Conservation (phyloP, 345 rosid species). For the Microcos paniculata region DNA sequence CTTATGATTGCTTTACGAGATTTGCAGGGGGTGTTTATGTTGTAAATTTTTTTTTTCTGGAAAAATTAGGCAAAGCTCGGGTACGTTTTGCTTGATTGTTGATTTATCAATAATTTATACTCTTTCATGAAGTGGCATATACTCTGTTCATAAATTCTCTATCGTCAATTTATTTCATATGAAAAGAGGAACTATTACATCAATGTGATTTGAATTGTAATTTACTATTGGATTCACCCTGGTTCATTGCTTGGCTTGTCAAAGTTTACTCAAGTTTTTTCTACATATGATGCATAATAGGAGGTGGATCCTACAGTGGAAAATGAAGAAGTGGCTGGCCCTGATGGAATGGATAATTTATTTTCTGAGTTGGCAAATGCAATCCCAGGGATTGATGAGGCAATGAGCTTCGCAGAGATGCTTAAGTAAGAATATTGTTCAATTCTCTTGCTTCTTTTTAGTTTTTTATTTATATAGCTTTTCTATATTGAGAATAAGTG, state of each 20-base stretch:
- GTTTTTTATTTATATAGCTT: neutral
- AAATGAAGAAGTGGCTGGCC: constrained; percentile 57
- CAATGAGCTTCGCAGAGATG: constrained; percentile 99
- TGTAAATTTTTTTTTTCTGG: constrained; percentile 1
- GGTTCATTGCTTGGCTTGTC: neutral
- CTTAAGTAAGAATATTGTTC: constrained; percentile 56
- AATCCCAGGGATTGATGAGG: constrained; percentile 98
- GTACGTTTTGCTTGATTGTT: neutral
- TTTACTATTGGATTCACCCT: neutral
- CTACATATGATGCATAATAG: constrained; percentile 30
- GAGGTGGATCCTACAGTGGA: constrained; percentile 99
- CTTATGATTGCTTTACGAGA: neutral
- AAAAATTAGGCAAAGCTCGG: constrained; percentile 6
- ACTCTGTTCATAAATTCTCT: constrained; percentile 3
- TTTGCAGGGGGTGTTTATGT: neutral
- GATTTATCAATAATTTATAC: neutral
- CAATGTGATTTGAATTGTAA: neutral
- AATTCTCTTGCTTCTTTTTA: too few relatives aligned
- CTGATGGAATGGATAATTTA: constrained; percentile 87
- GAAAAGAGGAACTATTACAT: neutral
- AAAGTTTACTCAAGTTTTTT: neutral
- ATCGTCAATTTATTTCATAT: neutral
- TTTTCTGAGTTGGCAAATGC: constrained; percentile 94
- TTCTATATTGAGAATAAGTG: neutral
- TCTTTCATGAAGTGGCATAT: neutral